These are phyloP conservation scores for Ophiocordyceps camponoti-leonardi DNA, from an alignment of 2,329 filamentous ascomycete genomes.

Conservation along the genomic window DNA sequence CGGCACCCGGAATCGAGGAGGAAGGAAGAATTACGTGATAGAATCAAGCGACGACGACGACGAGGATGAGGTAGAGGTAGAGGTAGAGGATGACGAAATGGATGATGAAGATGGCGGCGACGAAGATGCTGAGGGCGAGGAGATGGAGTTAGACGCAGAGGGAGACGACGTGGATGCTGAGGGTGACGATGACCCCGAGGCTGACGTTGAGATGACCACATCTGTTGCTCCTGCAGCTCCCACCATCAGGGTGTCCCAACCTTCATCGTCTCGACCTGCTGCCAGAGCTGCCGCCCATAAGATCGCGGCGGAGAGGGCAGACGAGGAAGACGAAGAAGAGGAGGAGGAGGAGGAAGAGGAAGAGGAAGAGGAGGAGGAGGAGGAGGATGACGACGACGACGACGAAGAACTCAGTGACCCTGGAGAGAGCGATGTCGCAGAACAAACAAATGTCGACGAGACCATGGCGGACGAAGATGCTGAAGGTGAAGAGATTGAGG, in stretches of 20 bases:
- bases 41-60: constrained; percentile 33
- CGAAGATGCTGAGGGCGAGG: constrained; percentile 23
- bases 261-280: constrained; percentile 16
- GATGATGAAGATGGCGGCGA: constrained; percentile 20
- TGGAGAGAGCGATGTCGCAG: constrained; percentile 27
- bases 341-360: constrained; percentile 15
- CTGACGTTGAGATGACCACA: constrained; percentile 27
- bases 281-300: constrained; percentile 16
- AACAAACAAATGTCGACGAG: constrained; percentile 23
- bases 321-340: background rate
- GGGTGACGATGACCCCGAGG: constrained; percentile 22
- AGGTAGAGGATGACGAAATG: constrained; percentile 18
- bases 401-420: constrained; percentile 39
- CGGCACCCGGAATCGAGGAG: constrained; percentile 34
- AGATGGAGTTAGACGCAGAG: constrained; percentile 26
- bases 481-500: constrained; percentile 26
- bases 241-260: constrained; percentile 31
- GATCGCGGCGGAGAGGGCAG: constrained; percentile 19
- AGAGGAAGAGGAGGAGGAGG: constrained; percentile 29
- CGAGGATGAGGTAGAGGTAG: constrained; percentile 18
- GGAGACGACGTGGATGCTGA: constrained; percentile 23
- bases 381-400: constrained; percentile 32
- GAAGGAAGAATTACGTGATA: constrained; percentile 43
- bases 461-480: constrained; percentile 29
- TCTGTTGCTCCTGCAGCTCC: constrained; percentile 14